phyloP scores from a whole-genome alignment of 257 asterid genomes.

The Solanum ahanhuiri region DNA sequence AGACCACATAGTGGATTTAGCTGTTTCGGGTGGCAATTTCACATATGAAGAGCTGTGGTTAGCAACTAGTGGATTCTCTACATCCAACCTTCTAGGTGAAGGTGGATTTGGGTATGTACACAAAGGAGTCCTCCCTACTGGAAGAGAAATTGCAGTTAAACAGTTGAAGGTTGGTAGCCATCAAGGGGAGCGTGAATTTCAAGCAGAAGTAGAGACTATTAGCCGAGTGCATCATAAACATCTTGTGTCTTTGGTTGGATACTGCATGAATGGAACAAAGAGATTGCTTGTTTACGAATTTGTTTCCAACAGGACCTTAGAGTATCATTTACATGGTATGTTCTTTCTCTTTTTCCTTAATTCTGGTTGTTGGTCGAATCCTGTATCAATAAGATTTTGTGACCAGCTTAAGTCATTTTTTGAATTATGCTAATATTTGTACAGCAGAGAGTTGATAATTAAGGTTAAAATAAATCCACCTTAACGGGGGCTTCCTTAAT shows the following conservation, averaged over 20 bases:
- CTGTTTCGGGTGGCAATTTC: constrained; percentile 11
- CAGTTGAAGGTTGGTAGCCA: constrained; percentile 48
- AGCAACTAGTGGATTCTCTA: constrained; percentile 40
- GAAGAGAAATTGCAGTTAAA: constrained; percentile 47
- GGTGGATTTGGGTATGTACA: constrained; percentile 70
- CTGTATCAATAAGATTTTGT: neutral
- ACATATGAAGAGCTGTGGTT: constrained; percentile 38
- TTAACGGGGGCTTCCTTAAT: neutral
- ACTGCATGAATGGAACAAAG: constrained; percentile 43
- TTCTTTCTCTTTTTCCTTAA: neutral
- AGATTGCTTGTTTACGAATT: constrained; percentile 56
- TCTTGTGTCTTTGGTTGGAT: constrained; percentile 54
- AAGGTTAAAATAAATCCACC: neutral
- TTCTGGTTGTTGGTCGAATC: neutral
- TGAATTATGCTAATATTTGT: neutral
- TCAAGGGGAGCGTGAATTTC: constrained; percentile 62
- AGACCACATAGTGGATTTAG: constrained; percentile 1
- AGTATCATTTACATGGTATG: constrained; percentile 57
- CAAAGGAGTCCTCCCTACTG: constrained; percentile 56
- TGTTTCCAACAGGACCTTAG: constrained; percentile 40
- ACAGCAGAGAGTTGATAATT: neutral
- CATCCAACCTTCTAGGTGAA: constrained; percentile 43
- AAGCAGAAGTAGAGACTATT: constrained; percentile 56
- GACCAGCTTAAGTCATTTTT: neutral
- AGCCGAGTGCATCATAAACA: constrained; percentile 64